Conservation (phyloP, 257 asterid species). For the Knoxia roxburghii region DNA sequence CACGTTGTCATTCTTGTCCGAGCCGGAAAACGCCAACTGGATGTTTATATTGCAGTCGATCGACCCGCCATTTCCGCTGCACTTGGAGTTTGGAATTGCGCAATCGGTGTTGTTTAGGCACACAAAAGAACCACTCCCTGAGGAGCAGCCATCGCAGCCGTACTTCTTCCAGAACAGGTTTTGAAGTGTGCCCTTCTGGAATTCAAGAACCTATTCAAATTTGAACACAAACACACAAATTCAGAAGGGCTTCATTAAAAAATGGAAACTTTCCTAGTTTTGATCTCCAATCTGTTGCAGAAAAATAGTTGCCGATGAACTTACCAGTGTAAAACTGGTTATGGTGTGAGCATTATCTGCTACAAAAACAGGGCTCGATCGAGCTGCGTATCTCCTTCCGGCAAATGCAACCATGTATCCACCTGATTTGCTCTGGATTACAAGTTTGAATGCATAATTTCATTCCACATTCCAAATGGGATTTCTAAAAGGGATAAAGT, state of each 20-base stretch:
- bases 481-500: too few relatives aligned
- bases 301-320: neutral
- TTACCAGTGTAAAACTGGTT: constrained; percentile 87
- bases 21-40: constrained; percentile 82
- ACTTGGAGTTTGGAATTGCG: constrained; percentile 52
- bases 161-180: constrained; percentile 82
- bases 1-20: constrained; percentile 62
- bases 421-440: constrained; percentile 43
- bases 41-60: constrained; percentile 55
- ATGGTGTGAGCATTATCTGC: constrained; percentile 54
- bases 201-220: constrained; percentile 71
- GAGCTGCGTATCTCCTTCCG: constrained; percentile 76
- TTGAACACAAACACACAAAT: too few relatives aligned
- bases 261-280: too few relatives aligned
- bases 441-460: neutral
- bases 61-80: constrained; percentile 57
- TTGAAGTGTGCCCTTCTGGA: constrained; percentile 69
- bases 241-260: too few relatives aligned
- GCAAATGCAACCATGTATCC: constrained; percentile 95
- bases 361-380: constrained; percentile 70
- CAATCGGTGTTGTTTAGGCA: constrained; percentile 86
- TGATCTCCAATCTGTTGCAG: too few relatives aligned
- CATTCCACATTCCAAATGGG: too few relatives aligned
- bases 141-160: constrained; percentile 61
- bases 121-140: constrained; percentile 40